Conservation (phyloP, 495 filamentous ascomycete species). For the Trichocladium antarcticum region DNA sequence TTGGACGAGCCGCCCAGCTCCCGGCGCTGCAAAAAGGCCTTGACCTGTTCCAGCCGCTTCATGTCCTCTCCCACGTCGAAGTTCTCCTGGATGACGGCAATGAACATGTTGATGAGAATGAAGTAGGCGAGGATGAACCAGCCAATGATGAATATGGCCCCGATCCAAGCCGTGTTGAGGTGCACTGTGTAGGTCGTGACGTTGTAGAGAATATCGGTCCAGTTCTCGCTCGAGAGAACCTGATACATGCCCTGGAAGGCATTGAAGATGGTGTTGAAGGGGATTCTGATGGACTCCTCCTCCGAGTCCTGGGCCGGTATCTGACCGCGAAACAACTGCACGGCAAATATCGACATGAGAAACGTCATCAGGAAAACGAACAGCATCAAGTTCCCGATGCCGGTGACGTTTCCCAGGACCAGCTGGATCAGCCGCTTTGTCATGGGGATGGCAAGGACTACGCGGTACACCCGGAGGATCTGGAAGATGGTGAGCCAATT, state of each 20-base stretch:
- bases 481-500: slow-evolving; percentile 90
- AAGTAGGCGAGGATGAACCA: slow-evolving; percentile 96
- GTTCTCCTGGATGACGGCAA: slow-evolving; percentile 99
- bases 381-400: slow-evolving; percentile 86
- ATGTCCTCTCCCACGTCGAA: slow-evolving; percentile 99
- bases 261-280: slow-evolving; percentile 87
- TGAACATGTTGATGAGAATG: slow-evolving; percentile 99
- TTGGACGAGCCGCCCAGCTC: slow-evolving; percentile 64
- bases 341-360: slow-evolving; percentile 83
- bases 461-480: slow-evolving; percentile 80
- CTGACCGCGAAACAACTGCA: slow-evolving; percentile 84
- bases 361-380: slow-evolving; percentile 96
- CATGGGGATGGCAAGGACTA: slow-evolving; percentile 79
- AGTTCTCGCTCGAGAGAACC: slow-evolving; percentile 93
- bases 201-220: slow-evolving; percentile 80
- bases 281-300: slow-evolving; percentile 49
- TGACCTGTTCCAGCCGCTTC: slow-evolving; percentile 91
- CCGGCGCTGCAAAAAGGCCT: slow-evolving; percentile 82
- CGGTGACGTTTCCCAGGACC: slow-evolving; percentile 82
- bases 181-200: slow-evolving; percentile 54
- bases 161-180: slow-evolving; percentile 77
- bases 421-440: slow-evolving; percentile 75
- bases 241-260: slow-evolving; percentile 98
- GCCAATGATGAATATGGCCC: slow-evolving; percentile 78
- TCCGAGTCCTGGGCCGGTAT: slow-evolving; percentile 49